Base-by-base conservation (phyloP, 108 stramenopile genomes). In the Pseudonitzschia multiseries region DNA sequence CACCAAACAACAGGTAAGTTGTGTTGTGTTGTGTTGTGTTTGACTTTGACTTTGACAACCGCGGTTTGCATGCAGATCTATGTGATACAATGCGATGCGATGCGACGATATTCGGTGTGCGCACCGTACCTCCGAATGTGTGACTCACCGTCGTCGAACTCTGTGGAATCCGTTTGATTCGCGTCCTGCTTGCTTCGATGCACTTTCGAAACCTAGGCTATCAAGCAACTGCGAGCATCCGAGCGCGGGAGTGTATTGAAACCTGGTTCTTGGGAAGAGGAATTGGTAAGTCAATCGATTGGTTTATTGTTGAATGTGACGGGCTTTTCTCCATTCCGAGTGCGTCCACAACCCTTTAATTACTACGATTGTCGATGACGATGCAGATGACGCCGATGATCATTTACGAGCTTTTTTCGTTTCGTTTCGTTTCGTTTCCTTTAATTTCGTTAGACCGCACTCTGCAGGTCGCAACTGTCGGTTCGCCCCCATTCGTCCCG, bases 191-290 rank as follows among this genome's bases (percentile, higher is more conserved):
- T 42, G 13, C 46, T 18, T 14, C 18, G 13, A 3, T 48, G 46
- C 46, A 18, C 46, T 48, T 48, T 10, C 14, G 8, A 10, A 48
- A 10, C 22, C 10, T 27, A 60, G 21, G 71, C 79, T 15, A 48
- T 73, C n/a, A 61, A 67, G 42, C 48, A 68, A 26, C 50, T 75
- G 40, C 26, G 77, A 59, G 59, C 61, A 9, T 83, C 82, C 17
- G 48, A 69, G 24, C 43, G 48, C 22, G 80, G 65, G 17, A 69
- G 41, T 0, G 71, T 92, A 12, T 66, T 96, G 42, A 56, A 81
- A 61, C 70, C 64, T 20, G 89, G 82, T 43, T 92, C 91, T 0
- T 96, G 93, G 93, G 89, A 96, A 80, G 93, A 93, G 73, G 44
- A 69, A 14, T 79, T 94, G 89, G 89, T 93, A 41, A 18, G 75